phyloP scores from a whole-genome alignment of 306 rosid species.

The Fagus crenata region DNA sequence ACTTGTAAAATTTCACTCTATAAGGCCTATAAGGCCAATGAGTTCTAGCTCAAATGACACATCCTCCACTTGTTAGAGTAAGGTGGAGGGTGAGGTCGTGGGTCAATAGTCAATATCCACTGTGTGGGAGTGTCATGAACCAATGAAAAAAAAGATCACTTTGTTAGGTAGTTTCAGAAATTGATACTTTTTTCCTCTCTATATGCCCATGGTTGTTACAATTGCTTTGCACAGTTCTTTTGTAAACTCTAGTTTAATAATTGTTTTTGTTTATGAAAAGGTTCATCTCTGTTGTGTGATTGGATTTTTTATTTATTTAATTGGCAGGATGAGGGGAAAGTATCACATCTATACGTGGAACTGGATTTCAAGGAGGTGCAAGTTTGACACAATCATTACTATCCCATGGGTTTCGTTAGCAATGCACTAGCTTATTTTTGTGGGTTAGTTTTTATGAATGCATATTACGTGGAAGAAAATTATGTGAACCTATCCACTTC shows the following conservation, averaged over 20 bases:
- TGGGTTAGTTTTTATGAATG: constrained; percentile 16
- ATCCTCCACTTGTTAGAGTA: too few species aligned
- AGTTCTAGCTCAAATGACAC: too few species aligned
- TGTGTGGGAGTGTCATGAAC: too few species aligned
- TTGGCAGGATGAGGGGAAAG: constrained; percentile 82
- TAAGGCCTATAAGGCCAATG: too few species aligned
- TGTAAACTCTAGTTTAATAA: neutral
- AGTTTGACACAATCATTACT: constrained; percentile 22
- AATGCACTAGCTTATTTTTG: constrained; percentile 20
- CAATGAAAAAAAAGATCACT: too few species aligned
- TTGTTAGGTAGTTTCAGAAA: too few species aligned
- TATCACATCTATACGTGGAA: constrained; percentile 82
- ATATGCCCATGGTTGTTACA: neutral
- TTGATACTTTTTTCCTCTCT: neutral
- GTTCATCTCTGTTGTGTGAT: neutral
- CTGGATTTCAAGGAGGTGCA: constrained; percentile 91
- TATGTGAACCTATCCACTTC: neutral
- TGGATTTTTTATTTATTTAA: constrained; percentile 18
- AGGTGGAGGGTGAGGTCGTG: too few species aligned
- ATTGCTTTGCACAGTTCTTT: neutral
- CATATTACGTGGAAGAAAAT: constrained; percentile 26
- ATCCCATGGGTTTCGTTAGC: constrained; percentile 20
- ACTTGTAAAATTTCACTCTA: too few species aligned
- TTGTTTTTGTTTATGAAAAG: neutral
- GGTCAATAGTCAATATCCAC: too few species aligned